Evolutionary conservation across 306 rosid genomes (phyloP).

Genomic region (Quercus robur): DNA sequence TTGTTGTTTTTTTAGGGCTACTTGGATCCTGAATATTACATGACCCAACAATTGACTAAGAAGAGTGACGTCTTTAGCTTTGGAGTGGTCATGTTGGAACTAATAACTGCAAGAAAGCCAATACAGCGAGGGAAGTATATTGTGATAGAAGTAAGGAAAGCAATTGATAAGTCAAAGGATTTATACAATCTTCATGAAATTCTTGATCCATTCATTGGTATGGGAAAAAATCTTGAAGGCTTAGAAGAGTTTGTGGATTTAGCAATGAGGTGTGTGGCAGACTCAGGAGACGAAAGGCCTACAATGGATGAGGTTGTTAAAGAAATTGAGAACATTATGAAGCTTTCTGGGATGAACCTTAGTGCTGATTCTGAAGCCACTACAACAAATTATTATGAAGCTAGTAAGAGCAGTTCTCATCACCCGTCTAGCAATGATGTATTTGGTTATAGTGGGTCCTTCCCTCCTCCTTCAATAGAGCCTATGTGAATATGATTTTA

Average conservation of each 20-base stretch:
- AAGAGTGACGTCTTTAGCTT: constrained; percentile 51
- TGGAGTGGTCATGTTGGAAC: constrained; percentile 48
- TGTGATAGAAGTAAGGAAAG: constrained; percentile 26
- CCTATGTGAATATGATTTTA: not conserved
- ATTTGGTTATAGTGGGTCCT: constrained; percentile 15
- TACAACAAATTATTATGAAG: constrained; percentile 20
- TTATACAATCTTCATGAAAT: constrained; percentile 23
- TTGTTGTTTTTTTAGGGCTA: constrained; percentile 35
- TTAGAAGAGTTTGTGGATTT: constrained; percentile 32
- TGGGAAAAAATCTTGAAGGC: constrained; percentile 16
- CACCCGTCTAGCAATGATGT: constrained; percentile 1
- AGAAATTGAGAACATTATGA: constrained; percentile 34
- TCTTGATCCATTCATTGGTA: constrained; percentile 24
- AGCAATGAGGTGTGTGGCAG: constrained; percentile 38
- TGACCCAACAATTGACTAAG: constrained; percentile 37
- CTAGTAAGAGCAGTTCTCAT: not conserved
- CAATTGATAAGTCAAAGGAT: constrained; percentile 22
- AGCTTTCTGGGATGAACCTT: constrained; percentile 24
- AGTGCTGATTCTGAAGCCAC: constrained; percentile 6
- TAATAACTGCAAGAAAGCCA: constrained; percentile 38
- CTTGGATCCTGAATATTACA: constrained; percentile 49
- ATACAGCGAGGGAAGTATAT: constrained; percentile 35
- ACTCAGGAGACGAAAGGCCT: constrained; percentile 30
- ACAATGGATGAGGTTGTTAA: constrained; percentile 43
- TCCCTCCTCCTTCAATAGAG: not conserved